A percentile compares a stretch with the other conserved stretches of the same genome.
These are phyloP conservation scores for rapeseed (Brassica napus) DNA, from an alignment of 345 rosid species.

Conservation along the genomic window DNA sequence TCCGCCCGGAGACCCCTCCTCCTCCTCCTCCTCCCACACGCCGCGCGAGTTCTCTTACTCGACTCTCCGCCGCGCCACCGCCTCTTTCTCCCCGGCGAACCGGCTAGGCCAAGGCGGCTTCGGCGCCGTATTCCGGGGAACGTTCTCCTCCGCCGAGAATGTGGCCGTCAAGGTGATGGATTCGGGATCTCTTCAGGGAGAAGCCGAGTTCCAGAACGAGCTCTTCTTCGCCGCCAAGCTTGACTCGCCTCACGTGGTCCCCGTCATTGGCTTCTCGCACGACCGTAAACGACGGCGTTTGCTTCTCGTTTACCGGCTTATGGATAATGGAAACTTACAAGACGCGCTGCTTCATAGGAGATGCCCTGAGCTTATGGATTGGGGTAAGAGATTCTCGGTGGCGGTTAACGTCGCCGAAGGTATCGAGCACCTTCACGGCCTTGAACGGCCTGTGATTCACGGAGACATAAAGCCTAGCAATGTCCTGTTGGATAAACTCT, in stretches of 20 bases:
- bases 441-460: slow-evolving; percentile 80
- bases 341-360: slow-evolving; percentile 78
- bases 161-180: slow-evolving; percentile 96
- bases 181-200: slow-evolving; percentile 89
- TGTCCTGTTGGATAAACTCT: slow-evolving; percentile 64
- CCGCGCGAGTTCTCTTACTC: slow-evolving; percentile 65
- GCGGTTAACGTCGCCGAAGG: slow-evolving; percentile 74
- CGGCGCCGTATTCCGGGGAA: slow-evolving; percentile 75
- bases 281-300: slow-evolving; percentile 65
- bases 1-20: not conserved
- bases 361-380: slow-evolving; percentile 65
- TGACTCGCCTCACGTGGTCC: slow-evolving; percentile 60
- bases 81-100: slow-evolving; percentile 55
- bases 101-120: slow-evolving; percentile 78
- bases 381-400: slow-evolving; percentile 62
- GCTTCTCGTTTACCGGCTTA: slow-evolving; percentile 76
- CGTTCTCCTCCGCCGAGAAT: slow-evolving; percentile 38
- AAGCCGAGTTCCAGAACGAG: slow-evolving; percentile 96
- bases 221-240: slow-evolving; percentile 73
- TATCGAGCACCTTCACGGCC: slow-evolving; percentile 66
- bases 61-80: slow-evolving; percentile 67
- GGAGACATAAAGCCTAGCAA: slow-evolving; percentile 96
- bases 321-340: slow-evolving; percentile 86
- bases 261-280: slow-evolving; percentile 80
- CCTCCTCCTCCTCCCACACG: slow-evolving; percentile 37